These are phyloP conservation scores for Nymphaea thermarum DNA, from an alignment of 164 flowering plant genomes.

Conservation along the genomic window DNA sequence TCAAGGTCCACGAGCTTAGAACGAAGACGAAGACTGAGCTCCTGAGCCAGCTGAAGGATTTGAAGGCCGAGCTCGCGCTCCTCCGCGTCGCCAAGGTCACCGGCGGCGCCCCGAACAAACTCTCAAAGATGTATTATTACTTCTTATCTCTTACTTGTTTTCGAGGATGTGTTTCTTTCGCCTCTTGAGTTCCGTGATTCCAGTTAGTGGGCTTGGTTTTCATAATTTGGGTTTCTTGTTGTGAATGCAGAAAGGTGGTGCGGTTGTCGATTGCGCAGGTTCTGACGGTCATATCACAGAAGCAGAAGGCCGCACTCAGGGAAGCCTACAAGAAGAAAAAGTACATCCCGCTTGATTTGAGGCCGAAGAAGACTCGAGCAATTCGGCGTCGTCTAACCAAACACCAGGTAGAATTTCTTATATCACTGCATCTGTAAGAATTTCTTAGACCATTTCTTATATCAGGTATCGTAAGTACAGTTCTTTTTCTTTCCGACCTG, in stretches of 20 bases:
- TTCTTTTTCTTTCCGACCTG: neutral
- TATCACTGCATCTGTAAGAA: neutral
- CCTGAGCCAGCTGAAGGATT: constrained; percentile 44
- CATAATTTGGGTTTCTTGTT: neutral
- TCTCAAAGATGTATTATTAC: constrained; percentile 47
- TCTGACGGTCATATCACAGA: constrained; percentile 51
- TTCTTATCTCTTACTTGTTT: neutral
- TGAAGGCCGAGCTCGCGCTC: constrained; percentile 63
- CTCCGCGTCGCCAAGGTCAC: constrained; percentile 79
- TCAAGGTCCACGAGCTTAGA: constrained; percentile 14
- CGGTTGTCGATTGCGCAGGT: constrained; percentile 58
- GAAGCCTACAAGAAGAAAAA: constrained; percentile 61
- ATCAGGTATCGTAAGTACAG: neutral
- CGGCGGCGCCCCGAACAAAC: constrained; percentile 73
- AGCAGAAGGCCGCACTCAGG: constrained; percentile 47
- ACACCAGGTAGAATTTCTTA: constrained; percentile 31
- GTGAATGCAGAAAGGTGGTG: constrained; percentile 48
- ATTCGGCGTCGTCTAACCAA: constrained; percentile 49
- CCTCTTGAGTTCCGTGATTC: neutral
- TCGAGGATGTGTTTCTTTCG: neutral
- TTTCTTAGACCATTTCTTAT: neutral
- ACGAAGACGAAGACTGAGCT: constrained; percentile 15
- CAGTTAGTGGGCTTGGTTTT: neutral
- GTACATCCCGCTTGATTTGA: constrained; percentile 52
- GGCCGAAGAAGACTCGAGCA: constrained; percentile 70